Conservation (phyloP, 2,329 filamentous ascomycete species). For the Trichothecium roseum region DNA sequence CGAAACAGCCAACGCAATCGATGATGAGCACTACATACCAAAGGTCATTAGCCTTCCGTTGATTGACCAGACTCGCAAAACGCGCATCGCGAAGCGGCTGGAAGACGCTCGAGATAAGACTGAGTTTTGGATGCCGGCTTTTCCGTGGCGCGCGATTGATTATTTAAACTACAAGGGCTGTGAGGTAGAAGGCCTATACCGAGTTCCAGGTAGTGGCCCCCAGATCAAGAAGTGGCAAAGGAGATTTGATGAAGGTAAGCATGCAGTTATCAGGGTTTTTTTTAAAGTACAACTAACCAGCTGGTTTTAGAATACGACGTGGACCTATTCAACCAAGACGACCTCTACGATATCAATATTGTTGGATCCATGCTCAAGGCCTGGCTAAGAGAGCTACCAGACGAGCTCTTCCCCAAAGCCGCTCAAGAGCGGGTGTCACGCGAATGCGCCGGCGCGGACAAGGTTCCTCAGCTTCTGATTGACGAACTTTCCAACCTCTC, state of each 20-base stretch:
- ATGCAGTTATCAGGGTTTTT: background rate
- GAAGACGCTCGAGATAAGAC: conserved; percentile 89
- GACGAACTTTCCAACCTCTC: conserved; percentile 91
- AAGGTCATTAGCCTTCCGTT: conserved; percentile 80
- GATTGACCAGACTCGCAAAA: conserved; percentile 80
- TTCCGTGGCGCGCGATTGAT: conserved; percentile 92
- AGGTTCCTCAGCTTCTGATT: conserved; percentile 74
- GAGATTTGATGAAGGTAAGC: conserved; percentile 72
- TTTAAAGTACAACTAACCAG: background rate
- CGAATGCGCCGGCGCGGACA: conserved; percentile 68
- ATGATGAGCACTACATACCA: conserved; percentile 75
- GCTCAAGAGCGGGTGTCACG: conserved; percentile 71
- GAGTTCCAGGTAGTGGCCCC: conserved; percentile 80
- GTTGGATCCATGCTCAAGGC: conserved; percentile 94
- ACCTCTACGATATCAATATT: conserved; percentile 93
- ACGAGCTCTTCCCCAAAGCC: conserved; percentile 82
- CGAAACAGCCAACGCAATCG: conserved; percentile 43
- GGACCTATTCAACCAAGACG: conserved; percentile 76
- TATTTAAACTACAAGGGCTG: conserved; percentile 92
- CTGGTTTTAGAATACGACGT: conserved; percentile 62
- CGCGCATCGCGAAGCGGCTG: conserved; percentile 80
- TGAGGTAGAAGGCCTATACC: conserved; percentile 87
- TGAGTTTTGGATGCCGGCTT: conserved; percentile 96
- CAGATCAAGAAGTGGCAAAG: conserved; percentile 92
- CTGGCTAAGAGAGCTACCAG: conserved; percentile 89